phyloP scores from a whole-genome alignment of 306 rosid genomes.

The Inga leiocalycina region DNA sequence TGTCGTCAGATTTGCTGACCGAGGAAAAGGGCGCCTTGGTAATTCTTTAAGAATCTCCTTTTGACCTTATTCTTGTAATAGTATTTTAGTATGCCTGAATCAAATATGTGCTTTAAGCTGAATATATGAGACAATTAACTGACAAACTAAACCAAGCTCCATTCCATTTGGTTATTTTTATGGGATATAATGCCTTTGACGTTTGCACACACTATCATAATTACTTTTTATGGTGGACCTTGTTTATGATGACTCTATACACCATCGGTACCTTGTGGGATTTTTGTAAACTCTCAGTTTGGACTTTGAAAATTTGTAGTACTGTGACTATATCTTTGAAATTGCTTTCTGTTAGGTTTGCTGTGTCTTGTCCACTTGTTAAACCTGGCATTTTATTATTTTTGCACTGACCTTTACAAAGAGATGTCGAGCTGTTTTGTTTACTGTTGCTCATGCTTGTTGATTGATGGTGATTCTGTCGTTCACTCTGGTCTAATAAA shows the following conservation, averaged over 20 bases:
- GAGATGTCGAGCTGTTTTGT: not conserved
- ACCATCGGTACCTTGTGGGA: not conserved
- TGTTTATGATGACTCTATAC: constrained; percentile 10
- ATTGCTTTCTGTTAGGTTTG: not conserved
- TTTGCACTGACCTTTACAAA: not conserved
- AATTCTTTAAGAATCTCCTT: constrained; percentile 33
- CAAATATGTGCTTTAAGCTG: constrained; percentile 17
- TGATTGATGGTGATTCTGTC: not conserved
- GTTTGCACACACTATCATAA: constrained; percentile 2
- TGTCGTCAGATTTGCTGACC: constrained; percentile 78
- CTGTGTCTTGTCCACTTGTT: not conserved
- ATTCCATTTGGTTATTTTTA: constrained; percentile 21
- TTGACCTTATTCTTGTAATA: constrained; percentile 18
- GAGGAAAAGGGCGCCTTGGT: constrained; percentile 70
- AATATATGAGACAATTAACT: constrained; percentile 12
- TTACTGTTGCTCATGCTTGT: not conserved
- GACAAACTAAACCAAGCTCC: not conserved
- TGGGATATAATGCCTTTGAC: not conserved
- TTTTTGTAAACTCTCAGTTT: not conserved
- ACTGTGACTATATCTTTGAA: constrained; percentile 4
- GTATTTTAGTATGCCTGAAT: constrained; percentile 6
- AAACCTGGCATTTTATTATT: not conserved
- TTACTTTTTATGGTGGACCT: not conserved
- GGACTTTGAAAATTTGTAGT: constrained; percentile 3
- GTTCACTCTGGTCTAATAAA: not conserved